Percentiles rank a stretch among this genome's conserved stretches.
Conservation (phyloP, 1,284 basidiomycete species). For the Trichosporon asahii region DNA sequence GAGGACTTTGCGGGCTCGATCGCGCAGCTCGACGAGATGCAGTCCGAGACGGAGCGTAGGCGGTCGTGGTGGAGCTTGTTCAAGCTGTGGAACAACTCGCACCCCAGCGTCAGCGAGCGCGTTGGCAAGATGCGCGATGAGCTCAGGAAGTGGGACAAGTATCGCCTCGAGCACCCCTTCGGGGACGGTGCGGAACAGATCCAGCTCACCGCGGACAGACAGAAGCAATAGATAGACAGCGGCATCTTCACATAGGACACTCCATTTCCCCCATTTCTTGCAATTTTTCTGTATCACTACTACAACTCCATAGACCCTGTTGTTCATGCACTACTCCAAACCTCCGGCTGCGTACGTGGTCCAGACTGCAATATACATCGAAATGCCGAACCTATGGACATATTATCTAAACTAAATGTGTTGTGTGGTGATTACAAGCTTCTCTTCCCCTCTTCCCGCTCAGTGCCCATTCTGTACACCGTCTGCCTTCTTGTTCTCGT, state of each 20-base stretch:
- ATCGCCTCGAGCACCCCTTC: not conserved
- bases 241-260: not conserved
- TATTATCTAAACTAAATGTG: not conserved
- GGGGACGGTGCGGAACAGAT: too few relatives aligned
- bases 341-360: not conserved
- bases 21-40: constrained; percentile 41
- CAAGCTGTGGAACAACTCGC: constrained; percentile 52
- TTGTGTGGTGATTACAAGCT: not conserved
- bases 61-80: constrained; percentile 27
- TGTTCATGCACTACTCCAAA: constrained; percentile 1
- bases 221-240: not conserved
- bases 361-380: not conserved
- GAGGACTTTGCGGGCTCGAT: constrained; percentile 38
- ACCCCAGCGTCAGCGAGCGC: constrained; percentile 64
- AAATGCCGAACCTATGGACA: not conserved
- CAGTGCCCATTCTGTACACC: not conserved
- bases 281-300: not conserved
- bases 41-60: constrained; percentile 23
- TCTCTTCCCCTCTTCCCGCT: not conserved
- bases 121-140: constrained; percentile 61
- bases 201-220: too few relatives aligned
- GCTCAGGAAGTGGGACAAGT: constrained; percentile 60
- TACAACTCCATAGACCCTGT: not conserved
- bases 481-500: not conserved
- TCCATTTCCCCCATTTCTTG: too few relatives aligned